phyloP scores from a whole-genome alignment of 495 filamentous ascomycete genomes.

The Cercophora sp. region DNA sequence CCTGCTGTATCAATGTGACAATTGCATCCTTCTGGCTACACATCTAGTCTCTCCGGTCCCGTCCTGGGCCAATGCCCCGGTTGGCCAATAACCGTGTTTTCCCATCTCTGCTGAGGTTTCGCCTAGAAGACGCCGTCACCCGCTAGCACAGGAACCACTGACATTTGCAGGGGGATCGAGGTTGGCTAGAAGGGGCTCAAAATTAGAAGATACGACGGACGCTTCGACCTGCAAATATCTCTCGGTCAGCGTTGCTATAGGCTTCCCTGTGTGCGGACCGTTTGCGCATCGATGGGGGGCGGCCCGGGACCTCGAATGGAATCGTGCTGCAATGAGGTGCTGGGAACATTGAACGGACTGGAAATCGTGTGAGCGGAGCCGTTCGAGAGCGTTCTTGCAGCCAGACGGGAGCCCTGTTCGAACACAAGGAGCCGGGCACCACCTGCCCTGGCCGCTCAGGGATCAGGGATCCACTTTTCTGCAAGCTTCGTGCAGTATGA shows the following conservation, averaged over 20 bases:
- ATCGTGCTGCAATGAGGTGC: not conserved
- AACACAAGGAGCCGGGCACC: too few species aligned
- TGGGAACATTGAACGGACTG: too few species aligned
- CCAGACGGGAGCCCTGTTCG: not conserved
- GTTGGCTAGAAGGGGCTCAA: not conserved
- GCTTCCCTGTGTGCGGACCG: slow-evolving; percentile 1
- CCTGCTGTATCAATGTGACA: not conserved
- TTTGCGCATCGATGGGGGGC: not conserved
- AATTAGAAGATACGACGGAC: not conserved
- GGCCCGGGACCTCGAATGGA: not conserved
- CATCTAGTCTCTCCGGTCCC: too few species aligned
- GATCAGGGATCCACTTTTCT: slow-evolving; percentile 23
- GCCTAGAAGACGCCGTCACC: slow-evolving; percentile 1
- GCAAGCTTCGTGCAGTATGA: slow-evolving; percentile 4
- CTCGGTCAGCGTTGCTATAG: not conserved
- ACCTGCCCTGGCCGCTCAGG: slow-evolving; percentile 21
- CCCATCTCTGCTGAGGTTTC: slow-evolving; percentile 2
- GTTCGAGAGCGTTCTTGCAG: not conserved
- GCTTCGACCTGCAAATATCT: not conserved
- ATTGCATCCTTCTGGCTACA: too few species aligned
- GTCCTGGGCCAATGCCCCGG: not conserved
- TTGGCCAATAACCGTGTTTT: not conserved
- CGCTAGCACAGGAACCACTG: slow-evolving; percentile 7
- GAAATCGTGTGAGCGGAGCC: too few species aligned
- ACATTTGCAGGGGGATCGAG: not conserved